Evolutionary conservation across 805 yeast species (phyloP), one percentile per base, ranked within the genome.

Genomic region (Wickerhamiella galacta): DNA sequence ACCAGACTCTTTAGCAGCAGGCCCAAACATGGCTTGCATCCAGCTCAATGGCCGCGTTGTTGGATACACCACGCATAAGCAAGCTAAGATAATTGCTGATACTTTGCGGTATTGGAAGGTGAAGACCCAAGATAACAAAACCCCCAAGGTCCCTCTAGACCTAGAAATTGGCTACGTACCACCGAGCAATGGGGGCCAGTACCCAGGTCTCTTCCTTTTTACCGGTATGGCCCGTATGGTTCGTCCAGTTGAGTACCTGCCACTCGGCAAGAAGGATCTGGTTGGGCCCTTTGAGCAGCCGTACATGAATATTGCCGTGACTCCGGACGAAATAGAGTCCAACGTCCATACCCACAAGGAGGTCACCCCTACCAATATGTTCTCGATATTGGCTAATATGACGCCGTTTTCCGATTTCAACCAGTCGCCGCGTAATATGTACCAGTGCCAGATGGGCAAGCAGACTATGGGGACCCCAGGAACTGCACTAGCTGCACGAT

Each of bases 401-500:
- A 90, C 98, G 2, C 98, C 98, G 44, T 90, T 82, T 56, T 85
- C 96, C 2, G 98, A 90, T 57, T 90, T 90, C 64, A 90, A 90
- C 59, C 98, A 90, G 64, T 85, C 95, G 18, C 98, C 98, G 51
- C 79, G 98, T 72, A 90, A 90, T 57, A 90, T 90, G 96, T 90
- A 90, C 57, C 98, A 90, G 64, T 90, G 98, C 62, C 98, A 90
- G 68, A 90, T 90, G 98, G 96, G 95, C 72, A 90, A 90, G 63
- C 98, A 90, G 64, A 87, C 98, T 15, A 90, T 90, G 98, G 98
- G 98, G 59, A 90, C 98, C 4, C 98, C 98, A 6, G 96, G 96
- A 61, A 94, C 90, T 42, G 96, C 93, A 0, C 63, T 87, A 34
- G 70, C 64, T 28, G 93, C 83, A 56, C 71, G 98, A 57, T 78